These are phyloP conservation scores for Candida coleopterorum DNA, from an alignment of 805 yeast species.

Conservation along the genomic window DNA sequence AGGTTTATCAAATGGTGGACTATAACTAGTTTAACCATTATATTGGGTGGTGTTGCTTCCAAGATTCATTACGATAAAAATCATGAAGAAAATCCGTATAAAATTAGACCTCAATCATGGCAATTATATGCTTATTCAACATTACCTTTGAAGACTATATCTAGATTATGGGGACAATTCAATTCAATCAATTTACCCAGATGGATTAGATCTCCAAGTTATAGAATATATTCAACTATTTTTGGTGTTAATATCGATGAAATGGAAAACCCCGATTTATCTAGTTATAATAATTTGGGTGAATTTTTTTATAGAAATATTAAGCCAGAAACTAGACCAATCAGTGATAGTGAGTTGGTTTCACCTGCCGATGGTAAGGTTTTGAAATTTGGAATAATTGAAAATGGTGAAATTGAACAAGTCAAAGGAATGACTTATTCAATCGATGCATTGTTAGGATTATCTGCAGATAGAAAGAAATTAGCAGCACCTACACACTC, in stretches of 20 bases:
- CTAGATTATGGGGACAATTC: constrained; percentile 92
- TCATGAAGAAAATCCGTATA: constrained; percentile 34
- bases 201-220: constrained; percentile 84
- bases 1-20: constrained; percentile 50
- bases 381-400: constrained; percentile 75
- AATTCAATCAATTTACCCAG: constrained; percentile 80
- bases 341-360: constrained; percentile 60
- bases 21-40: constrained; percentile 46
- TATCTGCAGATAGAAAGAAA: constrained; percentile 32
- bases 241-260: constrained; percentile 91
- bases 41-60: constrained; percentile 52
- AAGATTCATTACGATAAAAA: constrained; percentile 36
- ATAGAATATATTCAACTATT: constrained; percentile 63
- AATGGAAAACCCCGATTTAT: constrained; percentile 76
- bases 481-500: constrained; percentile 54
- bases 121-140: constrained; percentile 84
- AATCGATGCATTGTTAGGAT: constrained; percentile 81
- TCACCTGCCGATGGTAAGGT: constrained; percentile 95
- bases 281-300: constrained; percentile 70
- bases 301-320: constrained; percentile 88
- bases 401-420: constrained; percentile 87
- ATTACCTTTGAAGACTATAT: constrained; percentile 83
- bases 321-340: constrained; percentile 73
- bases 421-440: constrained; percentile 96
- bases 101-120: constrained; percentile 75